phyloP scores from a whole-genome alignment of 2,329 filamentous ascomycete genomes.

The Diaporthe ampelina region DNA sequence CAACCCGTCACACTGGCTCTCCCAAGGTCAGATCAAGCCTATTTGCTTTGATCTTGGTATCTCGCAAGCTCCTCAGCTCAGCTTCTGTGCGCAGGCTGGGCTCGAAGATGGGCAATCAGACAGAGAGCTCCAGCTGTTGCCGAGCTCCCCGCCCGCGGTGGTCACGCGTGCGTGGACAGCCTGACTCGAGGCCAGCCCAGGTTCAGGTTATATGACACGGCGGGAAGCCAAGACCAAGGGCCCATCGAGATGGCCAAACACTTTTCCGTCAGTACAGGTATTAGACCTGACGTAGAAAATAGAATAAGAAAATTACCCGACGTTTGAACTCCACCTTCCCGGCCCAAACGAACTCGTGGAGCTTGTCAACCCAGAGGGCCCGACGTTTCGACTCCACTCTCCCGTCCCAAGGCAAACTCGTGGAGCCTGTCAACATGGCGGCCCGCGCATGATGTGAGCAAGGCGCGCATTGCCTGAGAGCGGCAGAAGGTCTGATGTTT shows the following conservation, averaged over 20 bases:
- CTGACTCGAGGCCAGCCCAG: neutral
- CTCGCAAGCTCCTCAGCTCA: neutral
- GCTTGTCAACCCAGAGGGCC: slow-evolving; percentile 18
- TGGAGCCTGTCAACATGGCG: too few relatives aligned
- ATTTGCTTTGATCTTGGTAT: neutral
- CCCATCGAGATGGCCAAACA: neutral
- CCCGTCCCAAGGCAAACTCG: too few relatives aligned
- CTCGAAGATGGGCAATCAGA: neutral
- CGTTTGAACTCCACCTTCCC: slow-evolving; percentile 21
- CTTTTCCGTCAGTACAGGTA: neutral
- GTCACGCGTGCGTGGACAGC: neutral
- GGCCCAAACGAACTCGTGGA: slow-evolving; percentile 29
- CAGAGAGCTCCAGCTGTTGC: slow-evolving; percentile 3
- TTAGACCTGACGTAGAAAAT: neutral
- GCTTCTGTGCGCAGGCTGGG: neutral
- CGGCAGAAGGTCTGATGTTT: too few relatives aligned
- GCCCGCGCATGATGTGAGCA: too few relatives aligned
- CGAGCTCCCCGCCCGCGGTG: neutral
- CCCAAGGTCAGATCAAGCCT: slow-evolving; percentile 3
- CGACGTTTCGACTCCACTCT: neutral
- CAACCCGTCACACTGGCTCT: neutral
- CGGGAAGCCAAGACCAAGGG: neutral
- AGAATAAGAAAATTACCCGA: neutral
- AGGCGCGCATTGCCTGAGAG: too few relatives aligned
- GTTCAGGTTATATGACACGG: slow-evolving; percentile 19